Percentiles rank a stretch among this genome's conserved stretches.
Evolutionary conservation across 495 filamentous ascomycete genomes (phyloP).

Genomic region (Sordaria brevicollis): DNA sequence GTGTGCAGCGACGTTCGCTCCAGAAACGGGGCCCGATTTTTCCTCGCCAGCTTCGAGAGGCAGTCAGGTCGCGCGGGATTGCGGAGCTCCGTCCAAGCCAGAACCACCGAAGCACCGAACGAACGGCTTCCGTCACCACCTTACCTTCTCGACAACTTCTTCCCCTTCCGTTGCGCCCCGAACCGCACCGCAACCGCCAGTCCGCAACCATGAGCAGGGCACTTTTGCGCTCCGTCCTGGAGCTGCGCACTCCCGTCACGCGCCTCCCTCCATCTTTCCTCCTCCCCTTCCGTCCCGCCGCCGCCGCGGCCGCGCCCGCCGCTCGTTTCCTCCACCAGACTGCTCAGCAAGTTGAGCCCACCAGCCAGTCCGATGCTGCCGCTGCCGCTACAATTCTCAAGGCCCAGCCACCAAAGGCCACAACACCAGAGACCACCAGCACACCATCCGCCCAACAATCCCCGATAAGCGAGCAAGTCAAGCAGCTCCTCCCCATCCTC

Average conservation of each 20-base stretch:
- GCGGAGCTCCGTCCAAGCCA: not conserved
- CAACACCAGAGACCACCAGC: constrained; percentile 1
- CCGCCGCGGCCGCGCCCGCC: constrained; percentile 5
- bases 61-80: not conserved
- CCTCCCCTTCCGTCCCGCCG: constrained; percentile 17
- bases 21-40: not conserved
- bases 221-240: constrained; percentile 37
- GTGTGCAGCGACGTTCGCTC: not conserved
- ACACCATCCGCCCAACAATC: constrained; percentile 6
- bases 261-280: constrained; percentile 23
- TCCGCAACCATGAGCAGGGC: constrained; percentile 31
- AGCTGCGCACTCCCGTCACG: constrained; percentile 29
- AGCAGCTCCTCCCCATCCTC: constrained; percentile 61
- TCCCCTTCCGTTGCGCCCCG: constrained; percentile 4
- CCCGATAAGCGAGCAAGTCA: constrained; percentile 17
- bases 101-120: not conserved
- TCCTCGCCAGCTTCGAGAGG: not conserved
- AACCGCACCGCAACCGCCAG: constrained; percentile 1
- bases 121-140: constrained; percentile 3
- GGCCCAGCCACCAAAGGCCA: not conserved
- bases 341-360: constrained; percentile 18
- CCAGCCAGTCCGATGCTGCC: not conserved
- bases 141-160: constrained; percentile 7
- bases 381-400: constrained; percentile 1
- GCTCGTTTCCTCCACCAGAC: constrained; percentile 22